phyloP scores from a whole-genome alignment of 768 basidiomycete genomes.

The Scleroderma citrinum region DNA sequence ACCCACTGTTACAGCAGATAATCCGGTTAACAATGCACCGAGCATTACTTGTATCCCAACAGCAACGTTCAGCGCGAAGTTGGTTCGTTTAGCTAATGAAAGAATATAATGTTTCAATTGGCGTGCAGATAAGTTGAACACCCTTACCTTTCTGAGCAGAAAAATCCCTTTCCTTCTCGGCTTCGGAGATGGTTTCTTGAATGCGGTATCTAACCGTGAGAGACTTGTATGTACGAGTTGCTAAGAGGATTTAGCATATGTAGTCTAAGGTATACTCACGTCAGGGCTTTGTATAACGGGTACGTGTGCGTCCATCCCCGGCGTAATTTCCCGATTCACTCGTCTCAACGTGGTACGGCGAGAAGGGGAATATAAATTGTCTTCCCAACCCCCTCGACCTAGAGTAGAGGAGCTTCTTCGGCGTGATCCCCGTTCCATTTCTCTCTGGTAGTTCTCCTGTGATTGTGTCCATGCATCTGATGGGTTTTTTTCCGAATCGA shows the following conservation, averaged over 20 bases:
- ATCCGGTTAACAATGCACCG: conserved; percentile 23
- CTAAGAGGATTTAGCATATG: no score
- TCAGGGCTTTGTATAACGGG: neutral
- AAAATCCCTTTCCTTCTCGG: conserved; percentile 37
- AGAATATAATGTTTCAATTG: neutral
- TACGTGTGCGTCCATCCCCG: neutral
- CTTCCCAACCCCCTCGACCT: neutral
- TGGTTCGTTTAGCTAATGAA: conserved; percentile 8
- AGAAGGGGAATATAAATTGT: neutral
- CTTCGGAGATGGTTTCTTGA: conserved; percentile 41
- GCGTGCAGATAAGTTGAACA: neutral
- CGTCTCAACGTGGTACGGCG: neutral
- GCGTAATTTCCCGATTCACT: neutral
- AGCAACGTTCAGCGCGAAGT: conserved; percentile 16
- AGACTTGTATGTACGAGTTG: neutral
- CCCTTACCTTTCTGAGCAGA: conserved; percentile 37
- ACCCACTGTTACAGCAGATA: conserved; percentile 19
- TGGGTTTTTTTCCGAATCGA: neutral
- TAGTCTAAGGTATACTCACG: no score
- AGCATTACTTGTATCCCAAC: conserved; percentile 23
- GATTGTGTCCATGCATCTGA: neutral
- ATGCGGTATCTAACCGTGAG: conserved; percentile 42
- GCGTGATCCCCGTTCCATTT: neutral
- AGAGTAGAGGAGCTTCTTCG: neutral
- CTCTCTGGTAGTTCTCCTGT: neutral